These are phyloP conservation scores for Zasmidium cellare DNA, from an alignment of 2,329 filamentous ascomycete species.

Conservation along the genomic window DNA sequence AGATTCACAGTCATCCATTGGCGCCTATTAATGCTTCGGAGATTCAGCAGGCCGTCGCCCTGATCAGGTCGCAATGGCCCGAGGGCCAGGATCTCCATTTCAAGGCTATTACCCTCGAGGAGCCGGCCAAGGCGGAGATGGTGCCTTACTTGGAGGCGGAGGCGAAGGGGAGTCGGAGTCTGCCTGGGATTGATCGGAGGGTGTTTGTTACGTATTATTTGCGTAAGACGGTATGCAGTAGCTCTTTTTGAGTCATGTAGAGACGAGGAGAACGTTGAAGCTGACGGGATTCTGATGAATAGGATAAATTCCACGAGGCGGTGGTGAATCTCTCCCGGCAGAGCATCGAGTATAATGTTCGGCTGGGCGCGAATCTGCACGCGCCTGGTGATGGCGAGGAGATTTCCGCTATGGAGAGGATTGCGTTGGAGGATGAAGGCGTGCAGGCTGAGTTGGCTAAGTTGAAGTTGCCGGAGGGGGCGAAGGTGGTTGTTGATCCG, in stretches of 20 bases:
- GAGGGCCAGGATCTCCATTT: slow-evolving; percentile 57
- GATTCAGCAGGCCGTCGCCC: slow-evolving; percentile 52
- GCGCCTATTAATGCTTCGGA: slow-evolving; percentile 60
- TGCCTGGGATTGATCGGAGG: slow-evolving; percentile 49
- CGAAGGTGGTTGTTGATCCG: slow-evolving; percentile 59
- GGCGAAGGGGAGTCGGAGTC: slow-evolving; percentile 35
- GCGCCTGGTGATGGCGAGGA: slow-evolving; percentile 61
- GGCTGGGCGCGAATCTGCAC: slow-evolving; percentile 59
- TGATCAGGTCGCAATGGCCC: slow-evolving; percentile 59
- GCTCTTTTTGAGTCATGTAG: background rate
- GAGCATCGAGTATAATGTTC: slow-evolving; percentile 57
- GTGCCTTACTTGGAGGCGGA: slow-evolving; percentile 35
- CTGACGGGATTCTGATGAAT: background rate
- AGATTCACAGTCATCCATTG: slow-evolving; percentile 59
- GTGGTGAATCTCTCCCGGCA: slow-evolving; percentile 54
- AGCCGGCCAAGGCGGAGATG: slow-evolving; percentile 35
- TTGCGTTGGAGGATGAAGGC: slow-evolving; percentile 55
- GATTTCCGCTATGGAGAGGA: slow-evolving; percentile 58
- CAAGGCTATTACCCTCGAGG: slow-evolving; percentile 60
- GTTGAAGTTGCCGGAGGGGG: slow-evolving; percentile 57
- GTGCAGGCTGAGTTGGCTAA: slow-evolving; percentile 62
- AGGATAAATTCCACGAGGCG: slow-evolving; percentile 62
- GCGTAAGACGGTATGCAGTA: slow-evolving; percentile 57
- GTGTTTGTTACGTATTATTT: slow-evolving; percentile 56
- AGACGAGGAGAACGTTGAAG: too few species aligned